phyloP scores from a whole-genome alignment of 2,329 filamentous ascomycete genomes.

The Diaporthe capsici region DNA sequence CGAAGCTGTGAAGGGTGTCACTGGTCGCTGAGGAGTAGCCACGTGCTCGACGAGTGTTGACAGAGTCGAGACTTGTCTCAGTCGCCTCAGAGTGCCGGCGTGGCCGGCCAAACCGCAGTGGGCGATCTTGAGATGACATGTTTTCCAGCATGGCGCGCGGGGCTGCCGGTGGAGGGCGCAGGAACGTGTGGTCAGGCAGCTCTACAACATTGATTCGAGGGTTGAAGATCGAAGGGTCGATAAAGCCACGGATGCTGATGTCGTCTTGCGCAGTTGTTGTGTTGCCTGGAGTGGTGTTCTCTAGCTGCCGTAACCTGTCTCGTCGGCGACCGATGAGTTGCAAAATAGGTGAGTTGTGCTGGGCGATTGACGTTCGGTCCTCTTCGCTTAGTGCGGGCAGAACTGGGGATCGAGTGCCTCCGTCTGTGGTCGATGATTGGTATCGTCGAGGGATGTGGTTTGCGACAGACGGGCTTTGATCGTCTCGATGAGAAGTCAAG shows the following conservation, averaged over 20 bases:
- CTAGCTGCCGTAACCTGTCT: not conserved
- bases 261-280: not conserved
- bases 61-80: conserved; percentile 6
- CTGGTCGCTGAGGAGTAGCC: conserved; percentile 19
- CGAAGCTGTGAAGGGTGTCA: conserved; percentile 13
- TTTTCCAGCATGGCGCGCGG: conserved; percentile 35
- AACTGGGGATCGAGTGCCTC: not conserved
- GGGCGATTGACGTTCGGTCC: not conserved
- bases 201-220: conserved; percentile 21
- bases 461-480: conserved; percentile 8
- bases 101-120: not conserved
- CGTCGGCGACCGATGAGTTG: not conserved
- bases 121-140: not conserved
- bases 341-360: not conserved
- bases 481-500: not conserved
- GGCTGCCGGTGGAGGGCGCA: conserved; percentile 8
- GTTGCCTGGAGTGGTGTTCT: too few species aligned
- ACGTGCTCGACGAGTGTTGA: not conserved
- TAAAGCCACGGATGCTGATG: not conserved
- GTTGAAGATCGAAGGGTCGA: conserved; percentile 24
- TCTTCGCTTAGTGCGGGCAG: not conserved
- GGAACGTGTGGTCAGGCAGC: conserved; percentile 16
- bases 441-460: conserved; percentile 17
- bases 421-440: not conserved
- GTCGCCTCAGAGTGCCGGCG: conserved; percentile 24